A percentile compares a stretch with the other conserved stretches of the same genome.
phyloP scores from a whole-genome alignment of 176 grass and related monocot genomes.

The Stipa capillata region DNA sequence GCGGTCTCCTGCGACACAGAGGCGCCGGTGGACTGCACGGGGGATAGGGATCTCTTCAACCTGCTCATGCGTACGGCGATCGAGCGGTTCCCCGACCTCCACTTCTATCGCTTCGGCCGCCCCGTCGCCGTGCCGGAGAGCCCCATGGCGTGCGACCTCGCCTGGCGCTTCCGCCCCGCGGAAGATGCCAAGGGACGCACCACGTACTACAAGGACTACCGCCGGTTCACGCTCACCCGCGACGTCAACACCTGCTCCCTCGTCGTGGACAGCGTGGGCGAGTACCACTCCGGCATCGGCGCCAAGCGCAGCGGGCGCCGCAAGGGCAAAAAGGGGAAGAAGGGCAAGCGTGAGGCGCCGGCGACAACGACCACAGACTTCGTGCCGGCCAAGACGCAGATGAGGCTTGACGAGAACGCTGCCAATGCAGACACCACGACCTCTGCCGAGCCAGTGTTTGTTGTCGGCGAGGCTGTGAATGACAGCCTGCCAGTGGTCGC shows the following conservation, averaged over 20 bases:
- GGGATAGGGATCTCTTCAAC: constrained; percentile 64
- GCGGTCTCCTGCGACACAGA: constrained; percentile 56
- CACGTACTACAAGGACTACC: constrained; percentile 95
- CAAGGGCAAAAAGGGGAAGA: constrained; percentile 57
- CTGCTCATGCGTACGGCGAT: constrained; percentile 77
- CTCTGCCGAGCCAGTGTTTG: constrained; percentile 12
- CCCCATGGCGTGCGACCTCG: constrained; percentile 65
- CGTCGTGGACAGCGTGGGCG: constrained; percentile 47
- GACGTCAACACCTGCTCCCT: constrained; percentile 55
- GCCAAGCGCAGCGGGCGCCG: constrained; percentile 38
- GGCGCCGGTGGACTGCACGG: constrained; percentile 54
- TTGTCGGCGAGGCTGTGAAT: constrained; percentile 74
- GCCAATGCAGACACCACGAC: constrained; percentile 32
- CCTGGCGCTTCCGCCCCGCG: constrained; percentile 86
- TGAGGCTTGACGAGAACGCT: constrained; percentile 54
- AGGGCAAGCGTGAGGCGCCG: constrained; percentile 16
- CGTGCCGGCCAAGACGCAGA: constrained; percentile 30
- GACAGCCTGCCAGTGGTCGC: constrained; percentile 66
- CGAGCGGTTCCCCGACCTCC: constrained; percentile 60
- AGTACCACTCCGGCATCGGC: constrained; percentile 67
- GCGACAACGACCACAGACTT: constrained; percentile 8
- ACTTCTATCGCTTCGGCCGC: constrained; percentile 84
- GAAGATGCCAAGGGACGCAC: constrained; percentile 49
- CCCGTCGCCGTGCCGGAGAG: constrained; percentile 51
- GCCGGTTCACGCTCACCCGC: constrained; percentile 63